Evolutionary conservation across 2,329 filamentous ascomycete species (phyloP), one percentile per base, ranked within the genome.

Genomic region (Fusarium illudens): DNA sequence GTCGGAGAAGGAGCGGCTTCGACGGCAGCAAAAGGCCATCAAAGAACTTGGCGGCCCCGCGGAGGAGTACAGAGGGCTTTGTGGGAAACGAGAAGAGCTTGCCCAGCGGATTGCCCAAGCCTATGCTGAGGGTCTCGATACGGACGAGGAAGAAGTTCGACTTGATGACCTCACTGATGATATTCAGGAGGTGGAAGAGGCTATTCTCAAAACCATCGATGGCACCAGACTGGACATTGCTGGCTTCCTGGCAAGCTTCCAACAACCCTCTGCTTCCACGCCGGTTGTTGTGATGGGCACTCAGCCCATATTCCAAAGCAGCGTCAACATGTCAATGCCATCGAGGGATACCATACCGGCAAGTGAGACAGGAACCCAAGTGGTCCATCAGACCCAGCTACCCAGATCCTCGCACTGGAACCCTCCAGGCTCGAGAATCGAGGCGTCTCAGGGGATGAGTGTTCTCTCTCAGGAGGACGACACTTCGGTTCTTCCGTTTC

Each of bases 351-450:
- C 70, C 9, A 74, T 76, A 3, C 32, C 75, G 12, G 70, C 71
- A 15, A 71, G 75, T 2, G 75, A 79, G 34, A 75, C 75, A 25
- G 78, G 77, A 12, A 82, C 83, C 1, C 83, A 88, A 63, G 79
- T 86, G 17, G 80, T 87, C 19, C 79, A 82, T 19, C 85, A 87
- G 69, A 87, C 85, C 1, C 85, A 87, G 57, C 68, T 84, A 20
- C 77, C 79, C 10, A 65, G 67, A 30, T 58, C 56, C n/a, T 71
- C 72, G 37, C 54, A 62, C 7, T 68, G 75, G 69, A 75, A 73
- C 25, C 62, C 69, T 19, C 58, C 72, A 20, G 67, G 62, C 7
- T 62, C 64, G n/a, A 54, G 59, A 27, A 60, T 68, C n/a, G 67
- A 62, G 34, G 34, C 64, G 15, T 60, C 68, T 3, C 58, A 67